Base-by-base conservation (phyloP, 2,329 filamentous ascomycete genomes). In the Gremmenia infestans region DNA sequence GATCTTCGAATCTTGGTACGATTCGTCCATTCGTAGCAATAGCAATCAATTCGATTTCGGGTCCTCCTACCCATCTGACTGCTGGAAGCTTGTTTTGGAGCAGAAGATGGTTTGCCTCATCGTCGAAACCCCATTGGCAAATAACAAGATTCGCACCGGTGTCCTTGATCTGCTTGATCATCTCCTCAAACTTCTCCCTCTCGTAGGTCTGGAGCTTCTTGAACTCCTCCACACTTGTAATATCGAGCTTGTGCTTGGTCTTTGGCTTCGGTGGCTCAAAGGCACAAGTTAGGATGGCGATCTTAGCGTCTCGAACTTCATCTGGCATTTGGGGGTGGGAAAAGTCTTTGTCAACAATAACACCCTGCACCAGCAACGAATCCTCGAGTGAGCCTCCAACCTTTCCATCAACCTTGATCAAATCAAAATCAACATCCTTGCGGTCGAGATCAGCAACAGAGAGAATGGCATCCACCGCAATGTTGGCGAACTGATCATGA, bases 191-290 rank as follows among this genome's bases (percentile, higher is more conserved):
- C 77, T 97, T 99, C 71, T 90, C 88, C 67, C 87, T 87, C 76
- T 99, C 94, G 77, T 99, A 99, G 66, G 81, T 89, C 72, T 99
- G 94, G 63, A 99, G 78, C 76, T 95, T 94, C 81, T 96, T 97
- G 81, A 96, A 99, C 77, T 99, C 94, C 66, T 97, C 93, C 7
- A 99, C 93, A 43, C 86, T 89, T 55, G 91, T 94, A 71, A 99
- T 99, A 70, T 99, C 94, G 60, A 99, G 83, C 80, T 97, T 96
- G 77, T 99, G 94, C 83, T 99, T 99, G 48, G 94, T 99, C 84
- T 99, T 99, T 65, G 94, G 94, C 82, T 99, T 99, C 50, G 94
- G 94, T 35, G 94, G 94, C 78, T 99, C 94, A 71, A 99, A 99
- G 4, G 94, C 91, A 73, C 94, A 99, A 51, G 94, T 99, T 58